Base-by-base conservation (phyloP, 2,329 filamentous ascomycete genomes). In the Clonostachys rhizophaga region DNA sequence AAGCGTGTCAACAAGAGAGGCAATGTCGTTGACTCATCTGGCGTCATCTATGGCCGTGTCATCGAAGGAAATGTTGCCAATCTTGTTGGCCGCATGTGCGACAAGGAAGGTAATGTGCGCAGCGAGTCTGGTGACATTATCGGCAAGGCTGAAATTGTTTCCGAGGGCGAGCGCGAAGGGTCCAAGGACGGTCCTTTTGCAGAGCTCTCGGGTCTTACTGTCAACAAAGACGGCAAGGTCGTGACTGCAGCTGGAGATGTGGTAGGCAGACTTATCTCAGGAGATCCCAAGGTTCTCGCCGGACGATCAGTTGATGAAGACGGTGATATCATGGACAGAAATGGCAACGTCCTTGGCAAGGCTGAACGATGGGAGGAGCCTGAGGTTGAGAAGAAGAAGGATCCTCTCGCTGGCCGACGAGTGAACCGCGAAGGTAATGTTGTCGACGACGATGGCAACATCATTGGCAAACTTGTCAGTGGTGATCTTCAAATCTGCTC, bases 251-350 rank as follows among this genome's bases (percentile, higher is more conserved):
- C 79, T 44, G 88, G 86, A 35, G 82, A 87, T 52, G 75, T 87
- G 20, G 87, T 94, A 43, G 89, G 89, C 18, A 75, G 84, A 40
- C 76, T 92, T 37, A 72, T 78, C 5, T 79, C 83, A 42, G 89
- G 89, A 4, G 86, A 95, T 47, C 63, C 77, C 35, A 90, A 89
- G 75, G 71, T 75, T 45, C 76, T 95, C 1, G 80, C 84, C 36
- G 89, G 89, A 14, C 85, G 88, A 42, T 58, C 74, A 9, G 89
- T 94, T 16, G 89, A 94, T 48, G 84, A 89, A 51, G 89, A 95
- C 52, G 89, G 89, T 36, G 89, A 94, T 48, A 83, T 95, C 34
- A 74, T 87, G 47, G 89, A 94, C 71, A 84, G 83, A 63, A 91
- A 89, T 59, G 79, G 79, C 34, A 83, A 83, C 52, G 60, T 69